These are phyloP conservation scores for sunflower (Helianthus annuus) DNA, from an alignment of 129 eudicot species.

Conservation along the genomic window HanXRQr2.0-SUNRISE NC_035445.2:137134869-137135368, in stretches of 20 bases:
- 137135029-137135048: too few relatives aligned
- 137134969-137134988: too few relatives aligned
- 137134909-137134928: too few relatives aligned
- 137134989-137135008: too few relatives aligned
- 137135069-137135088: not conserved
- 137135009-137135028: too few relatives aligned
- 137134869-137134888: too few relatives aligned
- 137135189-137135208: not conserved
- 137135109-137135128: not conserved
- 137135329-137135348: slow-evolving; percentile 50
- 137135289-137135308: not conserved
- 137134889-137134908: too few relatives aligned
- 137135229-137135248: not conserved
- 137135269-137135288: not conserved
- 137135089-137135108: not conserved
- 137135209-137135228: not conserved
- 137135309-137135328: not conserved
- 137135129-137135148: not conserved
- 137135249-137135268: not conserved
- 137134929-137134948: too few relatives aligned
- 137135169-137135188: not conserved
- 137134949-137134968: too few relatives aligned
- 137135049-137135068: too few relatives aligned
- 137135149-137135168: not conserved
- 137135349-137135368: slow-evolving; percentile 76